Evolutionary conservation across 768 basidiomycete genomes (phyloP).

Genomic region (Brasilioporus rufonigricans): DNA sequence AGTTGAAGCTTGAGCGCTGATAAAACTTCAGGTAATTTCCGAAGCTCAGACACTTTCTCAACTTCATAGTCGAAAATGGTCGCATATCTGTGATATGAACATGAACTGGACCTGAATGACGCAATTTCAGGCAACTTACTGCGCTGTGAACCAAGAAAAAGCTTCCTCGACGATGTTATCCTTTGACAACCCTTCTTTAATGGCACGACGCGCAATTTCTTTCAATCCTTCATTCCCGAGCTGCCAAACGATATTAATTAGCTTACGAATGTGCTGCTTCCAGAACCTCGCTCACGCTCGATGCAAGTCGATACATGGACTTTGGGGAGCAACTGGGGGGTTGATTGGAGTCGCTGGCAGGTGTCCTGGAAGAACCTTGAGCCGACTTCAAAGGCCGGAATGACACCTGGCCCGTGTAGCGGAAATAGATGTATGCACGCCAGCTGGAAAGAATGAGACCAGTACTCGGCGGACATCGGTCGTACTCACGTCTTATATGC

Average conservation of each 20-base stretch:
- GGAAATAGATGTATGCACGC: conserved; percentile 28
- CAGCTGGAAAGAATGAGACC: conserved; percentile 14
- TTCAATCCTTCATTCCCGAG: conserved; percentile 25
- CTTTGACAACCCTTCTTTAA: conserved; percentile 20
- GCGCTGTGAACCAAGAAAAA: conserved; percentile 31
- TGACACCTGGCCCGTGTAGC: conserved; percentile 30
- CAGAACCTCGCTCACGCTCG: conserved; percentile 15
- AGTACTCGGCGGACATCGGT: neutral
- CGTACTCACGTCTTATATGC: conserved; percentile 29
- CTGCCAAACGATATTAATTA: conserved; percentile 10
- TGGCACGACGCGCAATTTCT: conserved; percentile 26
- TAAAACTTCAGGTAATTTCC: conserved; percentile 21
- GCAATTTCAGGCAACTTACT: conserved; percentile 25
- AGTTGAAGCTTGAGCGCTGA: conserved; percentile 23
- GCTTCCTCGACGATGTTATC: conserved; percentile 28
- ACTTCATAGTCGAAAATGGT: conserved; percentile 16
- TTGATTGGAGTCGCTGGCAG: neutral
- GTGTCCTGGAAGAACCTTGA: neutral
- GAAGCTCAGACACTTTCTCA: conserved; percentile 17
- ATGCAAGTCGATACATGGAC: conserved; percentile 38
- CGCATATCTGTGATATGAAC: conserved; percentile 13
- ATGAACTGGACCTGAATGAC: neutral
- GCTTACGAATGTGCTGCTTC: neutral
- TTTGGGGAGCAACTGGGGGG: conserved; percentile 33
- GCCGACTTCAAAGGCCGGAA: conserved; percentile 26